Evolutionary conservation across 352 stramenopile species (phyloP).

Genomic region (Phytophthora sp.): DNA sequence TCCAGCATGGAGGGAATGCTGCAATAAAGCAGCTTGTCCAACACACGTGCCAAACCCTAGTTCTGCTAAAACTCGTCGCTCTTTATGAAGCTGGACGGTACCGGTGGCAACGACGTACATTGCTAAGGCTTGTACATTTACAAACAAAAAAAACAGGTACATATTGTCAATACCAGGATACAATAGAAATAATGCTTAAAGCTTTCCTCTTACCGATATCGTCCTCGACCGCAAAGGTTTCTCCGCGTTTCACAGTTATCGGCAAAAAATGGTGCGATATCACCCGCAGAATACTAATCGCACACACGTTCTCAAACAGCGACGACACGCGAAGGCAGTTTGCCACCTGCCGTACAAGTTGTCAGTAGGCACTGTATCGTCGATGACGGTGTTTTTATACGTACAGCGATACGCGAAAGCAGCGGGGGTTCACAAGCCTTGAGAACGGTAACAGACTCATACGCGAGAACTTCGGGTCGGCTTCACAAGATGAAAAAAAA

Average conservation of each 20-base stretch:
- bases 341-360: constrained; percentile 53
- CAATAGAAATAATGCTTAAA: not conserved
- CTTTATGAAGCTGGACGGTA: constrained; percentile 81
- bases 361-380: not conserved
- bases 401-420: constrained; percentile 77
- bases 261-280: constrained; percentile 84
- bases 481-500: constrained; percentile 26
- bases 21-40: constrained; percentile 74
- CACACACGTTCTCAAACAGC: constrained; percentile 82
- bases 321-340: constrained; percentile 83
- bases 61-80: constrained; percentile 66
- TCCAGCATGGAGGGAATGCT: constrained; percentile 66
- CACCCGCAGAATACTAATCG: constrained; percentile 76
- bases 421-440: constrained; percentile 52
- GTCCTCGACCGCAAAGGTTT: constrained; percentile 72
- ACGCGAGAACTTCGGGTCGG: constrained; percentile 58
- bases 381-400: not conserved
- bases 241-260: constrained; percentile 47
- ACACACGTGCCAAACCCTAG: constrained; percentile 77
- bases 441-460: constrained; percentile 50
- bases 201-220: constrained; percentile 53
- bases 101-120: constrained; percentile 83
- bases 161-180: no score
- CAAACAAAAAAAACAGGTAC: no score
- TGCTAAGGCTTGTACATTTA: constrained; percentile 75